Base-by-base conservation (phyloP, 768 basidiomycete genomes). In the Tricholoma furcatifolium region DNA sequence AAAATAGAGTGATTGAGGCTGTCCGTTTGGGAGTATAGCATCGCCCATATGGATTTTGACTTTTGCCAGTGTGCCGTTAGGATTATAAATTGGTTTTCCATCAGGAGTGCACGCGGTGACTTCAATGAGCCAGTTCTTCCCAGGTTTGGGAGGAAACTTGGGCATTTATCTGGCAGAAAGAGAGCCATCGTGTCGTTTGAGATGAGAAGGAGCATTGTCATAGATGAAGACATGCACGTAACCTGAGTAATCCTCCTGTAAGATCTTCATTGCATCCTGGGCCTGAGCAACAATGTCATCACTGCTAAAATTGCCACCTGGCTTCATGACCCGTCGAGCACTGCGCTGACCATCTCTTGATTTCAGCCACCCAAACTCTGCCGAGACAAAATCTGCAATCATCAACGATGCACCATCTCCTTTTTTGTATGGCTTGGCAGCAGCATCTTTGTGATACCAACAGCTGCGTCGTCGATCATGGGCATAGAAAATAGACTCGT, bases 391-490 rank as follows among this genome's bases (percentile, higher is more conserved):
- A n/a, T 69, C 61, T 0, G 63, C 57, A 12, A 69, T 56, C 67
- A 70, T 70, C 8, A 67, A 38, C 3, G 68, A 70, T 0, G 55
- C 57, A 2, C 68, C 45, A n/a, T 70, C 66, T 9, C 69, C 69
- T 45, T 70, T 70, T 32, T 56, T 45, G n/a, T 63, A 54, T 8
- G 66, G 68, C 17, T 36, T 45, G 4, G 69, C 63, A 23, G 47
- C 8, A 36, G 6, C 54, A 24, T 43, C 50, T 8, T 51, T 57
- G 47, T 59, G 51, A 39, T 65, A 55, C 67, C 68, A 70, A 31
- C 47, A 15, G 14, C 41, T 35, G 11, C 60, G 50, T 3, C 61
- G 31, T 0, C 64, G 51, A 50, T 67, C 62, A 51, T 70, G 54
- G 15, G 62, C 64, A 52, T 66, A 64, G n/a, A 59, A 60, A 11